These are phyloP conservation scores for Truncatella angustata DNA, from an alignment of 2,329 filamentous ascomycete genomes.

Conservation along the genomic window DNA sequence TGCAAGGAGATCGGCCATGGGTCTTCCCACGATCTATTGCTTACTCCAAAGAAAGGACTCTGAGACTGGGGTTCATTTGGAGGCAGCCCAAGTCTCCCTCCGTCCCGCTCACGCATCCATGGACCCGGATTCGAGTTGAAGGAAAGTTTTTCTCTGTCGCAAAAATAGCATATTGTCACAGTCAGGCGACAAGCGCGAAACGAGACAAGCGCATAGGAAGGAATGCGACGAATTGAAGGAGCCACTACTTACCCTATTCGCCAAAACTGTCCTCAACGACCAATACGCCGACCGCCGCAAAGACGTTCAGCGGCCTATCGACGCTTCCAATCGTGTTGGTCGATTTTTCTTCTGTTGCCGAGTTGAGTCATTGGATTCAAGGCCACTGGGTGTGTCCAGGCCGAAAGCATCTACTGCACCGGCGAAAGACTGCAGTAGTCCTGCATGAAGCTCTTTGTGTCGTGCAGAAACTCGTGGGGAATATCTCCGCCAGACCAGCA, in stretches of 20 bases:
- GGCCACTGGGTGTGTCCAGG: not conserved
- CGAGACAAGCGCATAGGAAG: slow-evolving; percentile 1
- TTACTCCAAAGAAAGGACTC: no score
- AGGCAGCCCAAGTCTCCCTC: no score
- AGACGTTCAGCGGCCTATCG: not conserved
- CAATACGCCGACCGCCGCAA: not conserved
- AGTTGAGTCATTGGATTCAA: not conserved
- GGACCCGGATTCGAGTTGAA: no score
- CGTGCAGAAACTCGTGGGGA: not conserved
- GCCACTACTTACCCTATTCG: not conserved
- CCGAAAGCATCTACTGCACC: not conserved
- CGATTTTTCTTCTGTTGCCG: not conserved
- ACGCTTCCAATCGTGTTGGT: not conserved
- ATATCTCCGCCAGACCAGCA: not conserved
- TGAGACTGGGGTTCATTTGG: no score
- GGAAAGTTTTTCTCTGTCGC: no score
- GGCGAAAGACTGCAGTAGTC: not conserved
- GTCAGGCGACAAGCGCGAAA: not conserved
- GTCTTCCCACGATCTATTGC: not conserved
- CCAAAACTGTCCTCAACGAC: not conserved
- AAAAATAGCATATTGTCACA: slow-evolving; percentile 3
- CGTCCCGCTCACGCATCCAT: no score
- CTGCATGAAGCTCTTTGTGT: not conserved
- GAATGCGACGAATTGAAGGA: not conserved
- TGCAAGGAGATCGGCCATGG: not conserved